These are phyloP conservation scores for Phytophthora pluvialis DNA, from an alignment of 352 stramenopile species.

Conservation along the genomic window DNA sequence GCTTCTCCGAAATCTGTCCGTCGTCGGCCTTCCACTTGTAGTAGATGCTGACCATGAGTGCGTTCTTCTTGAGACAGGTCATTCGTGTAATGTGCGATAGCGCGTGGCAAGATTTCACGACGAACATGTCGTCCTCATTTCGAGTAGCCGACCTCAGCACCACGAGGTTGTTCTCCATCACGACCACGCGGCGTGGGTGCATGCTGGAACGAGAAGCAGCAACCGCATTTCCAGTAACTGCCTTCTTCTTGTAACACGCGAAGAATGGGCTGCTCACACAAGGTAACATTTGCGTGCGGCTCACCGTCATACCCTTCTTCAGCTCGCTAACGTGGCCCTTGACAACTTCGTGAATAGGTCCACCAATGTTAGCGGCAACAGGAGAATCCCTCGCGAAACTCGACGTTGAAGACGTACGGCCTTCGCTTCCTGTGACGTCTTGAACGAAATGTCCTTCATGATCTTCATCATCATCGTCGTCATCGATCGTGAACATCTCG, in stretches of 20 bases:
- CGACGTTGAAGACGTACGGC: slow-evolving; percentile 52
- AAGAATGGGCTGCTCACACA: slow-evolving; percentile 82
- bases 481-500: slow-evolving; percentile 86
- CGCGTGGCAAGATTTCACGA: slow-evolving; percentile 80
- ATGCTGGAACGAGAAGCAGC: slow-evolving; percentile 42
- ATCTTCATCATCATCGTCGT: slow-evolving; percentile 78
- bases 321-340: slow-evolving; percentile 57
- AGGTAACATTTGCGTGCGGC: slow-evolving; percentile 70
- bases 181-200: slow-evolving; percentile 64
- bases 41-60: slow-evolving; percentile 88
- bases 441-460: slow-evolving; percentile 37
- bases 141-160: slow-evolving; percentile 75
- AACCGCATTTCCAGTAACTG: slow-evolving; percentile 11
- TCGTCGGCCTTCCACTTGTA: slow-evolving; percentile 75
- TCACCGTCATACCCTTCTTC: slow-evolving; percentile 74
- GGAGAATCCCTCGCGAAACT: slow-evolving; percentile 55
- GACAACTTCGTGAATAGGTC: slow-evolving; percentile 56
- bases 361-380: slow-evolving; percentile 12
- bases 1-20: slow-evolving; percentile 55
- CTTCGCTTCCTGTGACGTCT: slow-evolving; percentile 27
- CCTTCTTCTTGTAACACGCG: slow-evolving; percentile 89
- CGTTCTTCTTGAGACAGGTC: slow-evolving; percentile 91
- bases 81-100: slow-evolving; percentile 80
- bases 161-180: slow-evolving; percentile 78
- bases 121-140: slow-evolving; percentile 75